Base-by-base conservation (phyloP, 257 asterid species). In the Penstemon barbatus region DNA sequence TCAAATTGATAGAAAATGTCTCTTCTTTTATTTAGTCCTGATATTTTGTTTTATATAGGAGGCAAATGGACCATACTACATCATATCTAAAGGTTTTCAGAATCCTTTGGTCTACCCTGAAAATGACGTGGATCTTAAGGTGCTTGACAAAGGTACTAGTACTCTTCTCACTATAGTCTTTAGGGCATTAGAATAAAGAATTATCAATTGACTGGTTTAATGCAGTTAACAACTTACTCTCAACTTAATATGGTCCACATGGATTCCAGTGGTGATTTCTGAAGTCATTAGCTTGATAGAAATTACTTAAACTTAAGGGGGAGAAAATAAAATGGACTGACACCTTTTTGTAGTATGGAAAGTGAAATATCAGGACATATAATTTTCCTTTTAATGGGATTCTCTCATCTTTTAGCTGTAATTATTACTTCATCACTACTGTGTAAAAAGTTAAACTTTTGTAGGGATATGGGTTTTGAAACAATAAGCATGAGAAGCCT, bases 101-200 rank as follows among this genome's bases (percentile, higher is more conserved):
- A 82, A 81, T 73, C 89, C 91, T 50, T 46, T 75, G 55, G 65
- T 85, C 79, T 84, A 71, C 81, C 78, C 76, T 51, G 86, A 70
- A 56, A 69, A 73, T 74, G 87, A 84, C 64, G 79, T 69, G 5
- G 84, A 85, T 78, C 72, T 82, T 59, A 70, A 67, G 75, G 71
- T 70, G 77, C 94, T 90, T 68, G 88, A 86, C 64, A 71, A 77
- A 83, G 96, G 98, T 91, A 74, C 75, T 70, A 59, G 15, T 45
- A 49, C 69, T 50, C 71, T 61, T 25, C 33, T 25, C 33, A 25
- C 33, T 25, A 25, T 25, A 39, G 36, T 65, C 62, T 5, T 71
- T 53, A 44, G 39, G 9, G 3, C 12, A 62, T 42, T 36, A 25
- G 33, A 25, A 25, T 25, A 25, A 2, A 25, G 33, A 25, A 25